Percentiles rank a stretch among this genome's conserved stretches.
These are phyloP conservation scores for Stellera chamaejasme DNA, from an alignment of 345 rosid genomes.

Conservation along the genomic window DNA sequence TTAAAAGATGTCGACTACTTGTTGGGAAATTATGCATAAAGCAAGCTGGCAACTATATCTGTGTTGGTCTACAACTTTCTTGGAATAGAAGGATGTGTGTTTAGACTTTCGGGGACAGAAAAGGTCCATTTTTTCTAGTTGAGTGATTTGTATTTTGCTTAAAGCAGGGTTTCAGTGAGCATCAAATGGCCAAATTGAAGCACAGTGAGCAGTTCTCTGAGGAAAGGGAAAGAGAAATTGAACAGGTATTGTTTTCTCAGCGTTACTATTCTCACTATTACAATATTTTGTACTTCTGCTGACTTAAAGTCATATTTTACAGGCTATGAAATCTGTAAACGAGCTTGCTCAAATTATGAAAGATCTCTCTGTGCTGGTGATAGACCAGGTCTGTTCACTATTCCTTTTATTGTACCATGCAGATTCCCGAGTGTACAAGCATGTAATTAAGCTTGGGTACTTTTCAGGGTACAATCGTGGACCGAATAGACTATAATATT, in stretches of 20 bases:
- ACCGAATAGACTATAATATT: conserved; percentile 81
- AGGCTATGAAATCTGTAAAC: conserved; percentile 84
- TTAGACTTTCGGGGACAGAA: no score
- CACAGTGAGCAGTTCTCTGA: conserved; percentile 30
- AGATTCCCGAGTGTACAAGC: not conserved
- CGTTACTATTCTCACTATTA: conserved; percentile 1
- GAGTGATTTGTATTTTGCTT: conserved; percentile 3
- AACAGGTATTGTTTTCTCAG: conserved; percentile 22
- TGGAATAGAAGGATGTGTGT: no score
- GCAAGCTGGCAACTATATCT: no score
- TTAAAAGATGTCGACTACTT: no score
- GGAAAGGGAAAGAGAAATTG: conserved; percentile 40
- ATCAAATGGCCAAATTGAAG: conserved; percentile 30
- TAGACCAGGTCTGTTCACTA: conserved; percentile 63
- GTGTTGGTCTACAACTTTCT: no score
- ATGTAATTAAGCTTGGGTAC: not conserved
- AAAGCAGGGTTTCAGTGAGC: conserved; percentile 33
- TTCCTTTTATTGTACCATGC: conserved; percentile 2
- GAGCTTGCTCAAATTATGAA: conserved; percentile 95
- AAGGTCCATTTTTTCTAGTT: not conserved
- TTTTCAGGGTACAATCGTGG: conserved; percentile 79
- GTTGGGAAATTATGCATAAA: no score
- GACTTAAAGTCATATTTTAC: conserved; percentile 9
- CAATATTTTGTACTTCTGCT: not conserved
- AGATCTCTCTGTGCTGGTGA: conserved; percentile 81